Conservation (phyloP, 148 eudicot species). For the Spergularia marina region DNA sequence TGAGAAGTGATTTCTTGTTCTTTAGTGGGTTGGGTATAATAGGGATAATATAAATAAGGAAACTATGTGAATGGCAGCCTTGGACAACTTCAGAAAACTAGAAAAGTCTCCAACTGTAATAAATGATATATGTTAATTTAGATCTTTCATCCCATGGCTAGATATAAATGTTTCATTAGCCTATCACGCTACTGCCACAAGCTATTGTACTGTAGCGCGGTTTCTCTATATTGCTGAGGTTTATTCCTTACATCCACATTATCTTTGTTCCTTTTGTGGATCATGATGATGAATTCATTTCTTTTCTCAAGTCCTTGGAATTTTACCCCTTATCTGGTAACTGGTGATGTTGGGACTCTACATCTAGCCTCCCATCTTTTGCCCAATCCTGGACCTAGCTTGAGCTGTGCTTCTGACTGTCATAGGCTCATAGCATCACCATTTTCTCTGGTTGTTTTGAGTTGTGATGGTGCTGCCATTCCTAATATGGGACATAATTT, state of each 20-base stretch:
- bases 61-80: neutral
- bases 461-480: neutral
- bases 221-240: neutral
- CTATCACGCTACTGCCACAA: no score
- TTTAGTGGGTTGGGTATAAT: neutral
- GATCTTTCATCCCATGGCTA: no score
- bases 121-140: neutral
- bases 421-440: neutral
- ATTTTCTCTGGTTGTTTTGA: neutral
- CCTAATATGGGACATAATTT: conserved; percentile 7
- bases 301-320: no score
- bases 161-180: no score
- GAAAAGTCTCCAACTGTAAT: neutral
- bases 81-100: neutral
- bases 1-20: neutral
- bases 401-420: neutral
- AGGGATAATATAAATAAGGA: no score
- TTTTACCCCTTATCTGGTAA: no score
- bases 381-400: no score
- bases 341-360: no score
- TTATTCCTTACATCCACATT: neutral
- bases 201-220: neutral
- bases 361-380: no score
- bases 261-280: neutral
- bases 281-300: no score